Base-by-base conservation (phyloP, 805 yeast genomes). In the Isabelozyma heimii region DNA sequence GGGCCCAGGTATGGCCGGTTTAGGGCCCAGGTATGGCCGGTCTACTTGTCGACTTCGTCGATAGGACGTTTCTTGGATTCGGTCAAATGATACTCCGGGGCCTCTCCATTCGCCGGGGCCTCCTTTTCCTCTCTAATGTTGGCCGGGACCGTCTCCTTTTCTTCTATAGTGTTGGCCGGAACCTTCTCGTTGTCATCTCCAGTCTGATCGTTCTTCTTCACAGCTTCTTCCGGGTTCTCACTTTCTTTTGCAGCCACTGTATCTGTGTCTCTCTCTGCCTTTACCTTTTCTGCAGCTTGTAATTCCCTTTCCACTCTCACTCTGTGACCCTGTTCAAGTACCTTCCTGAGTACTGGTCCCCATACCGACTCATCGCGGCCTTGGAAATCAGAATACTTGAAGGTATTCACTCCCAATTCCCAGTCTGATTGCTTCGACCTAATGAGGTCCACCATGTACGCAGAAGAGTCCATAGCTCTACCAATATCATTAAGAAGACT, bases 401-500 rank as follows among this genome's bases (percentile, higher is more conserved):
- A 85, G 5, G 84, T 91, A 52, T 83, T 82, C 52, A 80, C 80
- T 1, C 81, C 84, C 42, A 92, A 67, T 38, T 80, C 82, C 97
- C 97, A 94, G 42, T 87, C 87, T 2, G 89, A 89, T 66, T 95
- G 99, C 47, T 79, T 75, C 8, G 72, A 63, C 60, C 99, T 80
- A 8, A 82, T 77, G 48, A 94, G 77, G 55, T 83, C 83, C 8
- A 87, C 96, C 97, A 94, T 91, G 61, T 90, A 90, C 0, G 96
- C 89, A 24, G 89, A 81, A 0, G 91, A 82, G 14, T 86, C 84
- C 61, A 91, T 70, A 0, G 92, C 87, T 51, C 87, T 80, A 1
- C 96, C 98, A 41, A 89, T 75, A 60, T 94, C 99, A 67, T 96
- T 89, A 44, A 94, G 77, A 47, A 94, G 70, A 2, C 97, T 87